Conservation (phyloP, 2,329 filamentous ascomycete genomes). For the Neofusicoccum cordaticola region DNA sequence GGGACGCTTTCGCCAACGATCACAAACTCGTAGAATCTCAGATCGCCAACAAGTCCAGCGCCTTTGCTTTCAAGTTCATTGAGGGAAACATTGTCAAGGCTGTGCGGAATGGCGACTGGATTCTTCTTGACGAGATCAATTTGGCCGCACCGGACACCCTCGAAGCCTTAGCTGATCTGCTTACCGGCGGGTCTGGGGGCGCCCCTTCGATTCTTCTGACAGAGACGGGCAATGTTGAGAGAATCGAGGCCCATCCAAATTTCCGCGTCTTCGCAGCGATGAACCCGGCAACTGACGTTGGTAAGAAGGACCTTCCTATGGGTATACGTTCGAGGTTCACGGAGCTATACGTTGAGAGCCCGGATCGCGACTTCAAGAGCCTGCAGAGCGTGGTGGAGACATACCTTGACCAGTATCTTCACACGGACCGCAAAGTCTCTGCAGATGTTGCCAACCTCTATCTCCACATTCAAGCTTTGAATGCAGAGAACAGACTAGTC, state of each 20-base stretch:
- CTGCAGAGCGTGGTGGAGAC: conserved; percentile 83
- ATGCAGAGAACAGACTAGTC: conserved; percentile 78
- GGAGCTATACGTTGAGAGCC: conserved; percentile 89
- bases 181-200: conserved; percentile 68
- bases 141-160: conserved; percentile 91
- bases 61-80: conserved; percentile 90
- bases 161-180: conserved; percentile 85
- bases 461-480: conserved; percentile 78
- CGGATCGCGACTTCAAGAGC: conserved; percentile 82
- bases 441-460: conserved; percentile 85
- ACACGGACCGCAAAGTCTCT: conserved; percentile 56
- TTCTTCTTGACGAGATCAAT: conserved; percentile 96
- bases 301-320: conserved; percentile 88
- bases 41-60: conserved; percentile 67
- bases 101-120: conserved; percentile 94
- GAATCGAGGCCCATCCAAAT: conserved; percentile 82
- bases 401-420: conserved; percentile 71
- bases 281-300: conserved; percentile 97
- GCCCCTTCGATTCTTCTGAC: conserved; percentile 82
- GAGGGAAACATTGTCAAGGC: conserved; percentile 96
- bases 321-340: conserved; percentile 91
- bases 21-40: conserved; percentile 79
- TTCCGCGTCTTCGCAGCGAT: conserved; percentile 98
- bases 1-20: conserved; percentile 75
- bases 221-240: conserved; percentile 89